phyloP scores from a whole-genome alignment of 1,284 basidiomycete species.

The Ganoderma meredithae region DNA sequence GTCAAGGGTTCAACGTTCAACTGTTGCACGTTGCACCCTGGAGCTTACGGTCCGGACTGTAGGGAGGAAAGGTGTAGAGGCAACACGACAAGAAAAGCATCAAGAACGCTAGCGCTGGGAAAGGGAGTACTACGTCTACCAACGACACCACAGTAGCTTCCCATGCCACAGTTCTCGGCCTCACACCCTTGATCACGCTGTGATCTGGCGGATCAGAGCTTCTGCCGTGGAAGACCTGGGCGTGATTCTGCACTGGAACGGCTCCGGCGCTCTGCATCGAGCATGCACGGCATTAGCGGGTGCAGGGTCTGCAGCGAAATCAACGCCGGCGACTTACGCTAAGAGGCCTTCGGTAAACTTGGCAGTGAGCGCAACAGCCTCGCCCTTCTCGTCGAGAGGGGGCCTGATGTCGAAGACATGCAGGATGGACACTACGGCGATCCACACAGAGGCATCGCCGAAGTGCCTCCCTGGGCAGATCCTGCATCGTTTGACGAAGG shows the following conservation, averaged over 20 bases:
- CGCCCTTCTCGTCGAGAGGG: constrained; percentile 12
- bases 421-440: constrained; percentile 14
- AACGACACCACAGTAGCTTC: background rate
- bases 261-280: constrained; percentile 3
- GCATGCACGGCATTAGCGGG: background rate
- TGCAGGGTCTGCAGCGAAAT: background rate
- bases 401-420: constrained; percentile 18
- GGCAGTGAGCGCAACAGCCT: background rate
- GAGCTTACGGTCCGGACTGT: background rate
- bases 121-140: no score
- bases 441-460: constrained; percentile 17
- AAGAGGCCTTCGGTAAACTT: background rate
- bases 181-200: background rate
- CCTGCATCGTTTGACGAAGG: constrained; percentile 1
- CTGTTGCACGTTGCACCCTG: background rate
- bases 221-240: background rate
- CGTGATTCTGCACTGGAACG: constrained; percentile 9
- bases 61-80: background rate
- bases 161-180: background rate
- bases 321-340: background rate
- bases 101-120: no score
- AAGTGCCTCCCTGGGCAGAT: constrained; percentile 24
- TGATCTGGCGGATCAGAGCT: background rate
- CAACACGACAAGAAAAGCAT: no score
- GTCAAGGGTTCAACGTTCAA: background rate